Evolutionary conservation across 2,329 filamentous ascomycete species (phyloP).

Genomic region (Phyllosticta citrichinensis): DNA sequence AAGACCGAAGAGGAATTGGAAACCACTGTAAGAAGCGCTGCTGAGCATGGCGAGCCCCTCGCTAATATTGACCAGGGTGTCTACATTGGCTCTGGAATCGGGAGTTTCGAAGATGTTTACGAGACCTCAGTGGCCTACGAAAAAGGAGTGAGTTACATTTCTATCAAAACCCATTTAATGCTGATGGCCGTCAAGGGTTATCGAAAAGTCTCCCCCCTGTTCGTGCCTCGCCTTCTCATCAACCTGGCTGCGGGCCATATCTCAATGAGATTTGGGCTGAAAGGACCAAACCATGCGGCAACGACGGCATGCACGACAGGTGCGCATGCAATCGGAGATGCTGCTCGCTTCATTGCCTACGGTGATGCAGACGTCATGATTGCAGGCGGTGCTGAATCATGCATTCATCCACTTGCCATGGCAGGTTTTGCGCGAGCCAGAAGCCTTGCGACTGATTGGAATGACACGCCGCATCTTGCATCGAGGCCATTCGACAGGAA

Average conservation of each 20-base stretch:
- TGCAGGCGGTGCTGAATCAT: constrained; percentile 89
- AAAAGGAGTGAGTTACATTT: constrained; percentile 49
- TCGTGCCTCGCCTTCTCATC: constrained; percentile 86
- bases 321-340: constrained; percentile 88
- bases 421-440: constrained; percentile 83
- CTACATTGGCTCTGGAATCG: constrained; percentile 89
- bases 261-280: constrained; percentile 83
- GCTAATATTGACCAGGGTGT: constrained; percentile 52
- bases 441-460: constrained; percentile 74
- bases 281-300: constrained; percentile 81
- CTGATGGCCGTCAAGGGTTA: constrained; percentile 54
- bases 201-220: constrained; percentile 83
- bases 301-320: constrained; percentile 96
- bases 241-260: constrained; percentile 93
- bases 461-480: constrained; percentile 57
- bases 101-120: constrained; percentile 86
- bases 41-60: neutral
- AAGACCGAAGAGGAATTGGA: constrained; percentile 53
- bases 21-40: constrained; percentile 45
- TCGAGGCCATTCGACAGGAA: constrained; percentile 80
- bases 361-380: constrained; percentile 94
- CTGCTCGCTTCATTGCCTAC: constrained; percentile 80
- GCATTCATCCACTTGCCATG: constrained; percentile 87
- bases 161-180: neutral
- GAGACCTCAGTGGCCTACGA: constrained; percentile 69